Evolutionary conservation across 2,329 filamentous ascomycete genomes (phyloP), one percentile per base, ranked within the genome.

Genomic region (Byssochlamys sp.): DNA sequence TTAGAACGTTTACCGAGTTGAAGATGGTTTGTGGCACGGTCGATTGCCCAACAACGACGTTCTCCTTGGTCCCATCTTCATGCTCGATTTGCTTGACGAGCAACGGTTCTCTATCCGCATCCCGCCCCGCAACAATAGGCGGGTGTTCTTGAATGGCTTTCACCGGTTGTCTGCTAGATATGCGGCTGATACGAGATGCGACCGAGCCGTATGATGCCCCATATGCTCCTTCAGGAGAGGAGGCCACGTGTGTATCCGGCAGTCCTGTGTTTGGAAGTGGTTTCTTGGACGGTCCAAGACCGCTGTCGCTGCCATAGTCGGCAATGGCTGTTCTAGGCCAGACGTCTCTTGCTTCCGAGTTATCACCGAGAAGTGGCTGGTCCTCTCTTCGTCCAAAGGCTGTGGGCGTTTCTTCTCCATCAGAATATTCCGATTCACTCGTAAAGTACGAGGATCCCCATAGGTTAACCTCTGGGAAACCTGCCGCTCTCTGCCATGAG

Each of bases 11-110:
- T 70, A 92, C 92, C 2, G 90, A 95, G 74, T 99, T 99, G 79
- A 97, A 95, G 61, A 96, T 83, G 5, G 92, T 97, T 76, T 97
- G 92, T 0, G 91, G 91, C 14, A 97, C 80, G 0, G 92, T 99
- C n/a, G 90, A 95, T 75, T 95, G 91, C 45, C 92, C 92, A 60
- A 95, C 88, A 2, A 96, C 86, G 2, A 92, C 83, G 64, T 92
- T 83, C 57, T 96, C 84, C 53, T 92, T 83, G 67, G 87, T 90
- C 49, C 94, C 90, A 63, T 94, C 90, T 65, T 83, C 80, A 62
- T 94, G 89, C 69, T 95, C 89, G 11, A 96, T 82, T 71, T 91
- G 88, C 75, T 91, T 92, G 55, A 96, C 86, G n/a, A 96, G 76
- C 57, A 96, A 81, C 1, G 90, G 89, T 63, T 89, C 85, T 31